phyloP scores from a whole-genome alignment of 208 protist species.

The Trypanosoma melophagium region DNA sequence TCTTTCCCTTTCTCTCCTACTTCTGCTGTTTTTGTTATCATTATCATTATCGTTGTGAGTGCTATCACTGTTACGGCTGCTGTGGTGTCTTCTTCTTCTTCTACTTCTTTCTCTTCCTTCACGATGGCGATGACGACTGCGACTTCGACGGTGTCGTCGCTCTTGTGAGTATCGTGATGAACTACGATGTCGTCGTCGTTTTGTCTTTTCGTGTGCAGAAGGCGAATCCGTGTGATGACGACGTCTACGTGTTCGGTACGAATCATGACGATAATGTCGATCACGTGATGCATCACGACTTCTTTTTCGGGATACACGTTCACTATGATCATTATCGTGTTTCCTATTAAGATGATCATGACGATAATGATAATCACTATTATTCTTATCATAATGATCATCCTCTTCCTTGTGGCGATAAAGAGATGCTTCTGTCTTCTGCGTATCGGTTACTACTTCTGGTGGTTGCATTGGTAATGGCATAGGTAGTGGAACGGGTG shows the following conservation, averaged over 20 bases:
- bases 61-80: slow-evolving; percentile 13
- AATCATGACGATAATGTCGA: slow-evolving; percentile 7
- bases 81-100: slow-evolving; percentile 9
- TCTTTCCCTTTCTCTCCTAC: not conserved
- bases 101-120: not conserved
- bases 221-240: not conserved
- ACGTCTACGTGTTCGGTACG: too few relatives aligned
- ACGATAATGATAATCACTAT: too few relatives aligned
- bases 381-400: too few relatives aligned
- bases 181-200: slow-evolving; percentile 9
- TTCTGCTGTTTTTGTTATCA: slow-evolving; percentile 4
- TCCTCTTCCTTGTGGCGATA: too few relatives aligned
- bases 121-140: slow-evolving; percentile 7
- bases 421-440: not conserved
- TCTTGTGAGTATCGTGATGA: not conserved
- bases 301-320: slow-evolving; percentile 1
- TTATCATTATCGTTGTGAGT: slow-evolving; percentile 12
- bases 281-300: slow-evolving; percentile 12
- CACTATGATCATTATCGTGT: not conserved
- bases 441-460: not conserved
- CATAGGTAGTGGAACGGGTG: not conserved
- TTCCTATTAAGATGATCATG: not conserved
- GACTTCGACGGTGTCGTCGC: slow-evolving; percentile 1
- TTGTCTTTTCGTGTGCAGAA: slow-evolving; percentile 6
- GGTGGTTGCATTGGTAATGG: not conserved